Evolutionary conservation across 116 monocot genomes (phyloP).

Genomic region (Papilionanthe hybrid): DNA sequence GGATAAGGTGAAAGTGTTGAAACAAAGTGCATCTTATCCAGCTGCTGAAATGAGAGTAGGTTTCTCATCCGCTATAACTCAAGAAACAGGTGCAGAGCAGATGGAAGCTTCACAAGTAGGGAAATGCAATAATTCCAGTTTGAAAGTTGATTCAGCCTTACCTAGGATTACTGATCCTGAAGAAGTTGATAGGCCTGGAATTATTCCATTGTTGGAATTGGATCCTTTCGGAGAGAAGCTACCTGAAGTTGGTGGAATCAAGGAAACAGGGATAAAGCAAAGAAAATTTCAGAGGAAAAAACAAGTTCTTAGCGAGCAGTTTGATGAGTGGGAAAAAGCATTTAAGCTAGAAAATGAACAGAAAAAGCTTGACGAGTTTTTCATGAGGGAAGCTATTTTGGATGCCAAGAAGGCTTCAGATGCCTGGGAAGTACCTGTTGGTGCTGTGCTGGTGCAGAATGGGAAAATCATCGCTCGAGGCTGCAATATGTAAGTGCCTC

Average conservation of each 20-base stretch:
- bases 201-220: slow-evolving; percentile 14
- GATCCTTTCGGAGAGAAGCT: slow-evolving; percentile 7
- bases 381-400: slow-evolving; percentile 89
- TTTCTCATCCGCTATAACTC: slow-evolving; percentile 3
- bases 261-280: slow-evolving; percentile 49
- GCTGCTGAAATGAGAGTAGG: slow-evolving; percentile 7
- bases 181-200: slow-evolving; percentile 15
- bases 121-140: slow-evolving; percentile 14
- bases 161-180: slow-evolving; percentile 16
- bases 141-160: slow-evolving; percentile 11
- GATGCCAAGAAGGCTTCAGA: slow-evolving; percentile 85
- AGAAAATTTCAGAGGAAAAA: slow-evolving; percentile 68
- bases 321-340: slow-evolving; percentile 92
- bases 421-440: slow-evolving; percentile 93
- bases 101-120: slow-evolving; percentile 9
- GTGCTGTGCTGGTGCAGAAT: slow-evolving; percentile 84
- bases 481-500: slow-evolving; percentile 60
- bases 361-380: slow-evolving; percentile 69
- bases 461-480: slow-evolving; percentile 87
- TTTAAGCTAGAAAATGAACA: slow-evolving; percentile 57
- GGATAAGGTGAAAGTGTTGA: slow-evolving; percentile 5
- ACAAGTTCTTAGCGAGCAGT: slow-evolving; percentile 53
- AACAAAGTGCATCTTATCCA: slow-evolving; percentile 8
- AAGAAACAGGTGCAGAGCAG: neutral
- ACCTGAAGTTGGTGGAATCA: slow-evolving; percentile 25